These are phyloP conservation scores for Rhinocladiella similis DNA, from an alignment of 2,329 filamentous ascomycete species.

Conservation along the genomic window DNA sequence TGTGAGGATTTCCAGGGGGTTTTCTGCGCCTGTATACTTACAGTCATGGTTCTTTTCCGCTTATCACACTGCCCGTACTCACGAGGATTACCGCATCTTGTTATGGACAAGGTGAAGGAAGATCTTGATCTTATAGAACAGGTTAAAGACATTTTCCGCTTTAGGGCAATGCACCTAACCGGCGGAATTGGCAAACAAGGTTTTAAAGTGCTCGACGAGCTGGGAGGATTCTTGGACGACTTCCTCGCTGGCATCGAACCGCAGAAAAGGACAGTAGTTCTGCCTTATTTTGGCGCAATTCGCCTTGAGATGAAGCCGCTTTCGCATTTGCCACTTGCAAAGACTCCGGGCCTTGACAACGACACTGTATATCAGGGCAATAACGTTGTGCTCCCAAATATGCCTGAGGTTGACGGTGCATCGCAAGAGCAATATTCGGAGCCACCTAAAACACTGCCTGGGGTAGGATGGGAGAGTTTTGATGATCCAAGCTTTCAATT, in stretches of 20 bases:
- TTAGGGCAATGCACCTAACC: conserved; percentile 21
- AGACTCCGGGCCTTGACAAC: too few species aligned
- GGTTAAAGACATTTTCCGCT: conserved; percentile 28
- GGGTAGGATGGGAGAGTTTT: background rate
- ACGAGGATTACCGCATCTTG: background rate
- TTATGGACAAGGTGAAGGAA: conserved; percentile 9
- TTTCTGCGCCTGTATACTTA: conserved; percentile 23
- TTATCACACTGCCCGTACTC: conserved; percentile 7
- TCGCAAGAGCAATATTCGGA: background rate
- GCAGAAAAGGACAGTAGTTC: conserved; percentile 19
- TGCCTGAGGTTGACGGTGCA: background rate
- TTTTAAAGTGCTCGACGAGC: conserved; percentile 21
- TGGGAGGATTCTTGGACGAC: conserved; percentile 24
- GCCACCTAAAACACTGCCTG: background rate
- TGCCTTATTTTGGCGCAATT: conserved; percentile 29
- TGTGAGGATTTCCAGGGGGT: conserved; percentile 29
- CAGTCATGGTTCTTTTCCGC: conserved; percentile 23
- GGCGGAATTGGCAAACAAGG: conserved; percentile 27
- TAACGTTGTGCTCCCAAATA: background rate
- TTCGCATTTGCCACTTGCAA: too few species aligned
- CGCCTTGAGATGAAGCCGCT: conserved; percentile 20
- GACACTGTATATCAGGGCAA: background rate
- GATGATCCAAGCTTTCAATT: conserved; percentile 1
- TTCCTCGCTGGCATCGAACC: conserved; percentile 7
- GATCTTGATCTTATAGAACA: conserved; percentile 25